Percentiles rank a stretch among this genome's conserved stretches.
These are phyloP conservation scores for Lentinula raphanica DNA, from an alignment of 768 basidiomycete species.

Conservation along the genomic window DNA sequence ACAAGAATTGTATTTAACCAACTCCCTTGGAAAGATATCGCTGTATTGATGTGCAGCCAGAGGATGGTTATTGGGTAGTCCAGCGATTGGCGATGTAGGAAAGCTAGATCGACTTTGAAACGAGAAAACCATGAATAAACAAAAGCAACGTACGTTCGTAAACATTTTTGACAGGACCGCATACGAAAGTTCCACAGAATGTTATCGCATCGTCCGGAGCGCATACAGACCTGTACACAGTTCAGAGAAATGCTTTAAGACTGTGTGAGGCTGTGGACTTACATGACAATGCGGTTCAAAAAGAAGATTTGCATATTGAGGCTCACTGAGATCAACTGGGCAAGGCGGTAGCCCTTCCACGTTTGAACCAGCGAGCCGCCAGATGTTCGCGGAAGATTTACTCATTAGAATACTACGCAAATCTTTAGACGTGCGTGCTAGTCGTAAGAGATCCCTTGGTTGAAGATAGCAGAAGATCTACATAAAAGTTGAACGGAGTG, in stretches of 20 bases:
- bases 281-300: slow-evolving; percentile 54
- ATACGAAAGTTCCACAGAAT: slow-evolving; percentile 24
- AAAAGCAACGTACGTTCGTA: slow-evolving; percentile 17
- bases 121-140: background rate
- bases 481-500: too few species aligned
- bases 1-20: background rate
- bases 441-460: slow-evolving; percentile 45
- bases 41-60: too few species aligned
- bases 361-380: slow-evolving; percentile 40
- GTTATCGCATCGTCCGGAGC: slow-evolving; percentile 24
- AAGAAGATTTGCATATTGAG: slow-evolving; percentile 44
- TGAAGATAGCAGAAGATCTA: slow-evolving; percentile 49
- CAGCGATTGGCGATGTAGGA: background rate
- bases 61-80: too few species aligned
- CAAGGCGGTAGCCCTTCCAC: slow-evolving; percentile 41
- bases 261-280: slow-evolving; percentile 14
- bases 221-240: slow-evolving; percentile 22
- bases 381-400: slow-evolving; percentile 40
- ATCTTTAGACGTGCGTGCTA: slow-evolving; percentile 45
- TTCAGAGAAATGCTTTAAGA: background rate
- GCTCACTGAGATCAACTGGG: slow-evolving; percentile 45
- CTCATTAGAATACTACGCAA: slow-evolving; percentile 44
- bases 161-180: slow-evolving; percentile 26
- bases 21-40: too few species aligned
- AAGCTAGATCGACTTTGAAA: background rate